Evolutionary conservation across 208 protist species (phyloP).

Genomic region (Angomonas ambiguus): DNA sequence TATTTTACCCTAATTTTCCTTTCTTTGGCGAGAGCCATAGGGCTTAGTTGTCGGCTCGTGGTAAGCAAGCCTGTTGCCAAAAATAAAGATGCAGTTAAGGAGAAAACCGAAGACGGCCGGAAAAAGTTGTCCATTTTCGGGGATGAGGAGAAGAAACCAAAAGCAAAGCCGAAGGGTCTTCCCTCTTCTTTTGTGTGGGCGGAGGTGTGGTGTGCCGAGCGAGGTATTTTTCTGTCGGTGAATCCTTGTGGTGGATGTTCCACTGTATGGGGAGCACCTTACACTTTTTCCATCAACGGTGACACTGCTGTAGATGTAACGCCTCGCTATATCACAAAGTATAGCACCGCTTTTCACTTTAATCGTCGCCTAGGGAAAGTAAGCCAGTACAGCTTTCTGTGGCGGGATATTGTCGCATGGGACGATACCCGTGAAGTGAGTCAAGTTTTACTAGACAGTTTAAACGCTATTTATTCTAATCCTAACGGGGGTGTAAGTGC

Average conservation of each 20-base stretch:
- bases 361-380: conserved; percentile 52
- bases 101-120: conserved; percentile 1
- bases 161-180: conserved; percentile 17
- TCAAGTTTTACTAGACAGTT: conserved; percentile 61
- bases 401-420: conserved; percentile 65
- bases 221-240: conserved; percentile 74
- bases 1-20: conserved; percentile 56
- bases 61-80: conserved; percentile 13
- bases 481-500: conserved; percentile 17
- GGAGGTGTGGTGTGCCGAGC: conserved; percentile 82
- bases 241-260: conserved; percentile 73
- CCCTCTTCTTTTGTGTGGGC: conserved; percentile 83
- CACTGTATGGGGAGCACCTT: conserved; percentile 78
- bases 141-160: conserved; percentile 6
- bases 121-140: conserved; percentile 43
- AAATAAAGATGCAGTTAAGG: conserved; percentile 9
- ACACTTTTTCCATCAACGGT: conserved; percentile 72
- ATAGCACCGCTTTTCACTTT: conserved; percentile 57
- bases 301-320: conserved; percentile 72
- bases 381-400: conserved; percentile 67
- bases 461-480: conserved; percentile 24
- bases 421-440: conserved; percentile 75
- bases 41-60: conserved; percentile 43
- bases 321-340: conserved; percentile 80
- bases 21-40: conserved; percentile 37